Base-by-base conservation (phyloP, 1,139 yeast genomes). In the Hyphopichia buzzinii region DNA sequence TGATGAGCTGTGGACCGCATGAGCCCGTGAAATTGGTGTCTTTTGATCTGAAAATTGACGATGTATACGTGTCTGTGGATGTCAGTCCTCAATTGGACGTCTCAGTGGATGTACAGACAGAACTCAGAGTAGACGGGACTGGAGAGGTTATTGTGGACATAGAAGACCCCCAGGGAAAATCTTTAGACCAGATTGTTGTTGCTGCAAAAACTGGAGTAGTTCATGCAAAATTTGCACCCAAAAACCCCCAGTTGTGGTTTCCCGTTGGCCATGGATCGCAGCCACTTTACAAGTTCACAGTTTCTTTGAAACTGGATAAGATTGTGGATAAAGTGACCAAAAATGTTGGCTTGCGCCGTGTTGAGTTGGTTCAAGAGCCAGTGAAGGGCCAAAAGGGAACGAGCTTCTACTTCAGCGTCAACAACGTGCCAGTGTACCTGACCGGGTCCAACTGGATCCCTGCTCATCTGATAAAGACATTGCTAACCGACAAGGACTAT, bases 381-480 rank as follows among this genome's bases (percentile, higher is more conserved):
- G 41, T 64, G 12, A 29, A 34, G 1, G 62, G 50, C 11, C 55
- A 59, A 31, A 44, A 40, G 15, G 77, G 77, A 0, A 46, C 58
- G 2, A 52, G 61, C 12, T 72, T 72, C 46, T 72, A 64, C 45
- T 70, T 72, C 51, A 53, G 50, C 33, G 51, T 72, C 36, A 72
- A 72, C 46, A 54, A 59, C 35, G 45, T 58, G 17, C 68, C 74
- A 5, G 46, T 67, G 8, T 72, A 59, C 41, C 42, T 54, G 25
- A 48, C 57, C 17, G 78, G 78, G 1, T 63, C 74, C 6, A 65
- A 69, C 47, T 72, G 78, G 78, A 72, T 72, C 29, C 78, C 78
- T 1, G 67, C 63, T 2, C 74, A 72, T 45, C 63, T 69, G 3
- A 59, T 69, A 34, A 51, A 54, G 19, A 59, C 72, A 1, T 36